These are phyloP conservation scores for Tothia fuscella DNA, from an alignment of 2,329 filamentous ascomycete species.

Conservation along the genomic window DNA sequence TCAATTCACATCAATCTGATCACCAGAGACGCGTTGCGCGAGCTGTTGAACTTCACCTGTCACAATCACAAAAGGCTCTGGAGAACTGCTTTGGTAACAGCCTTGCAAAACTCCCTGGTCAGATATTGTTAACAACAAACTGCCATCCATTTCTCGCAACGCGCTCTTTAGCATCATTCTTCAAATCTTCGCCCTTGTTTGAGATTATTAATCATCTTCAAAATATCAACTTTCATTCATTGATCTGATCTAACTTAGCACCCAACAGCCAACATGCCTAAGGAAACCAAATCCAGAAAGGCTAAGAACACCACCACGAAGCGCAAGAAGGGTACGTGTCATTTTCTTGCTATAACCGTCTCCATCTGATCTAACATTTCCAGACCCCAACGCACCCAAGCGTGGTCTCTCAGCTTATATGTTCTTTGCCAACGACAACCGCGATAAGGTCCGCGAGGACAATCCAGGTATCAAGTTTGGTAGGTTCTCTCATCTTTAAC, in stretches of 20 bases:
- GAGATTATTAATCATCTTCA: not conserved
- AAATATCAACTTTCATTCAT: not conserved
- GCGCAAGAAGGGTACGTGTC: slow-evolving; percentile 58
- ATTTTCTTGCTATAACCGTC: slow-evolving; percentile 5
- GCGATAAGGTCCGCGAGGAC: slow-evolving; percentile 94
- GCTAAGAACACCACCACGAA: slow-evolving; percentile 46
- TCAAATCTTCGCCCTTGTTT: not conserved
- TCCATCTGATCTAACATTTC: slow-evolving; percentile 12
- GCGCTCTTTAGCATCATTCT: not conserved
- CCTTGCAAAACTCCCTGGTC: not conserved
- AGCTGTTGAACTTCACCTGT: not conserved
- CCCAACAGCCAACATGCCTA: slow-evolving; percentile 42
- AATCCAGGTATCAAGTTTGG: slow-evolving; percentile 97
- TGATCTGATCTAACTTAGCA: not conserved
- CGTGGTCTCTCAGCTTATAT: slow-evolving; percentile 99
- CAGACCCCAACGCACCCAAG: slow-evolving; percentile 97
- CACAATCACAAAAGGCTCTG: slow-evolving; percentile 5
- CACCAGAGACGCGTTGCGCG: not conserved
- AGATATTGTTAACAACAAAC: not conserved
- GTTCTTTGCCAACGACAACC: slow-evolving; percentile 99
- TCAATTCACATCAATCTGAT: slow-evolving; percentile 1
- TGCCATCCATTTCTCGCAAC: not conserved
- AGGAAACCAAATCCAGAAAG: slow-evolving; percentile 50
- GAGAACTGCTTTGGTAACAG: not conserved
- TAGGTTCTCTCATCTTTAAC: slow-evolving; percentile 29